Conservation (phyloP, 495 filamentous ascomycete genomes). For the Penicillium cataractarum region DNA sequence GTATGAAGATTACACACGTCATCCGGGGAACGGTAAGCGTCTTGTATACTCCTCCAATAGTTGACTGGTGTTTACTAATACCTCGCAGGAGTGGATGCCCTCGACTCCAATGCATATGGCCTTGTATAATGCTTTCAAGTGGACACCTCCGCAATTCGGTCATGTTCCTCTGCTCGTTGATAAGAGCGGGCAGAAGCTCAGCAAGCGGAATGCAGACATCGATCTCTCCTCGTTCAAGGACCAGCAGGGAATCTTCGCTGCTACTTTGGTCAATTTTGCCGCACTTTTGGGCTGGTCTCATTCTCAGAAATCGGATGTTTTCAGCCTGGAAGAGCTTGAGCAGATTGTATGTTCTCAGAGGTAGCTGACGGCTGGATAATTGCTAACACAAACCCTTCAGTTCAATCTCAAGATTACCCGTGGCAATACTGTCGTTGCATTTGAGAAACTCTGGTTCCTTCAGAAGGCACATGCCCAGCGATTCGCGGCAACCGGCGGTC, state of each 20-base stretch:
- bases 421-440: slow-evolving; percentile 84
- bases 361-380: not conserved
- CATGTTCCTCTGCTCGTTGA: slow-evolving; percentile 89
- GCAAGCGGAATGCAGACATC: slow-evolving; percentile 79
- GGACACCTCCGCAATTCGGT: slow-evolving; percentile 80
- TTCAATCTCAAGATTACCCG: slow-evolving; percentile 85
- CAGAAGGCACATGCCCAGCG: slow-evolving; percentile 70
- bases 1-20: slow-evolving; percentile 94
- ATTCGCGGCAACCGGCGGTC: slow-evolving; percentile 36
- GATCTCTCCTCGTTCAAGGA: slow-evolving; percentile 71
- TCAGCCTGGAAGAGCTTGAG: slow-evolving; percentile 70
- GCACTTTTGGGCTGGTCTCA: slow-evolving; percentile 87
- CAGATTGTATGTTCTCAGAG: slow-evolving; percentile 54
- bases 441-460: slow-evolving; percentile 78
- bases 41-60: not conserved
- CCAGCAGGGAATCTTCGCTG: slow-evolving; percentile 66
- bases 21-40: slow-evolving; percentile 76
- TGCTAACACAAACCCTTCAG: slow-evolving; percentile 36
- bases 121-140: slow-evolving; percentile 86
- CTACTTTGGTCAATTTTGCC: slow-evolving; percentile 80
- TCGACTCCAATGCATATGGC: slow-evolving; percentile 88
- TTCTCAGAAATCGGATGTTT: slow-evolving; percentile 63
- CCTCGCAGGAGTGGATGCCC: slow-evolving; percentile 80
- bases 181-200: slow-evolving; percentile 76
- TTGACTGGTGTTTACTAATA: slow-evolving; percentile 8